Base-by-base conservation (phyloP, 2,329 filamentous ascomycete species). In the Stemphylium vesicarium region DNA sequence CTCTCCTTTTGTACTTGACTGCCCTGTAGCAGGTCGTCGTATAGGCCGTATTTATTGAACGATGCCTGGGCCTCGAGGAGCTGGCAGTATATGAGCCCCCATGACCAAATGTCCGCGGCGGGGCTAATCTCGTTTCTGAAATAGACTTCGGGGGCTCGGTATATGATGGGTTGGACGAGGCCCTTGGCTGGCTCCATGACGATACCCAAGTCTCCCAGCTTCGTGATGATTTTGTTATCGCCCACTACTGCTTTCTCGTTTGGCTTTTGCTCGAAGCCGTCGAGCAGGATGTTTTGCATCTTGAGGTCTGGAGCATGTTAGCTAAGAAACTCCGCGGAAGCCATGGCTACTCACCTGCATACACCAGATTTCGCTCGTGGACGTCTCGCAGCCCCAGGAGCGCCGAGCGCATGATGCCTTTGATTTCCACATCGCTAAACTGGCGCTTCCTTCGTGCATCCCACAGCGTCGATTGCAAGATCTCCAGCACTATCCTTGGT, bases 161-260 rank as follows among this genome's bases (percentile, higher is more conserved):
- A 57, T 36, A 50, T 47, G 42, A 57, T 54, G 33, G 55, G 55
- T 15, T 57, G 55, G 16, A 57, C 55, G 2, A 54, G 51, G 4
- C 55, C 55, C 36, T 54, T 54, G 8, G 50, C 51, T 35, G 55
- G 55, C n/a, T 45, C 42, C 55, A 57, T 57, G 42, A 57, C 55
- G 16, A 57, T 57, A n/a, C 55, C 55, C 2, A 57, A n/a, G 33
- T 57, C 55, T 0, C 55, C 55, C 2, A 57, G 51, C 31, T 57
- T 57, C 26, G 55, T 43, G 4, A 46, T 55, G 31, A 57, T 55
- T 22, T 31, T 22, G 8, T 32, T 24, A 22, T 56, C 44, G 9
- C 33, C 42, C 7, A 53, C 38, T 1, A 41, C 20, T 12, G 41
- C 44, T 9, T 33, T 13, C 3, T 42, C 12, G 40, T 43, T 49